Conservation (phyloP, 257 asterid genomes). For the Forsythia suspensa region DNA sequence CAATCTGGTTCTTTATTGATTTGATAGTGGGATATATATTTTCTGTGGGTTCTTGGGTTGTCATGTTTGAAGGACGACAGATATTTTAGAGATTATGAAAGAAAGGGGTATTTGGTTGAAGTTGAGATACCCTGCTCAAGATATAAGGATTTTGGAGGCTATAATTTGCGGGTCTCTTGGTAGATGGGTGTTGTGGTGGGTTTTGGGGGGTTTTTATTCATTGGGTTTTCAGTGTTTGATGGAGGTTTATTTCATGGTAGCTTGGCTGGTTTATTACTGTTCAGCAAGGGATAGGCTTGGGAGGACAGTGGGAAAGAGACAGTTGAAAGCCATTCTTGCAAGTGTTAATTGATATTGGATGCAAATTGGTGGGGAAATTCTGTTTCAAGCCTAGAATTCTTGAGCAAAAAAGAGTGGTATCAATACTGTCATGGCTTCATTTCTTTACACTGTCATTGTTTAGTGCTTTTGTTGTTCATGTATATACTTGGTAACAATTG, state of each 20-base stretch:
- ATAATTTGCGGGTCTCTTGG: slow-evolving; percentile 67
- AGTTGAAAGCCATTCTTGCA: slow-evolving; percentile 69
- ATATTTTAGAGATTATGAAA: slow-evolving; percentile 49
- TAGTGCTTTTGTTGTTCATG: no score
- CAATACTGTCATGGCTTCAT: no score
- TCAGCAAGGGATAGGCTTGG: slow-evolving; percentile 69
- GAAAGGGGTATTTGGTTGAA: slow-evolving; percentile 67
- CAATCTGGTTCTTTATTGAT: slow-evolving; percentile 63
- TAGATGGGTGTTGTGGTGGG: slow-evolving; percentile 56
- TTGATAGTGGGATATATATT: slow-evolving; percentile 60
- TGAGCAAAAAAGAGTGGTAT: slow-evolving; percentile 5
- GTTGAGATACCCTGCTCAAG: slow-evolving; percentile 55
- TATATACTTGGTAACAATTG: no score
- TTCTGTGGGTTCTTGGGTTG: slow-evolving; percentile 78
- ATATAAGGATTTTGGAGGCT: slow-evolving; percentile 70
- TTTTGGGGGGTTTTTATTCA: slow-evolving; percentile 51
- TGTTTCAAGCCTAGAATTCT: slow-evolving; percentile 31
- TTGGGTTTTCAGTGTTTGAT: slow-evolving; percentile 61
- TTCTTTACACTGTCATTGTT: no score
- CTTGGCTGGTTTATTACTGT: slow-evolving; percentile 78
- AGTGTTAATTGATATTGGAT: slow-evolving; percentile 46
- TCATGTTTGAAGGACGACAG: slow-evolving; percentile 69
- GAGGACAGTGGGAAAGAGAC: slow-evolving; percentile 61
- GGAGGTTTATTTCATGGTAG: slow-evolving; percentile 85
- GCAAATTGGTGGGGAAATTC: slow-evolving; percentile 14